Evolutionary conservation across 768 basidiomycete genomes (phyloP).

Genomic region (Strobilomyces dryophilus): DNA sequence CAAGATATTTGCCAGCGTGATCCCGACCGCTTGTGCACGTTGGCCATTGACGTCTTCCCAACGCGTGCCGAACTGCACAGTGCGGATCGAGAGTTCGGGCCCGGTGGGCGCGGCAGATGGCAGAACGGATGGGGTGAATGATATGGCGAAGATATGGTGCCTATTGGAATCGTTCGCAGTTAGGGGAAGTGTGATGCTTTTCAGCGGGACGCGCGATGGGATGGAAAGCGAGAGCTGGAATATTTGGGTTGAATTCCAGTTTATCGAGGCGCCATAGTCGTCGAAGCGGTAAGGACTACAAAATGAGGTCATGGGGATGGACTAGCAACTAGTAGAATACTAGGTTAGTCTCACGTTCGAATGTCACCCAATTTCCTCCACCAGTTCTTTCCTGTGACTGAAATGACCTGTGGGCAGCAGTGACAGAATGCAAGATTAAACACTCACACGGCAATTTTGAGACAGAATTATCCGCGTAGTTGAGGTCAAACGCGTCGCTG

Average conservation of each 20-base stretch:
- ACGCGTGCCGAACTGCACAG: conserved; percentile 42
- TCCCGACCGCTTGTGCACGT: conserved; percentile 45
- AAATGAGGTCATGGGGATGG: neutral
- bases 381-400: conserved; percentile 47
- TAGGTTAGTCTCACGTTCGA: conserved; percentile 35
- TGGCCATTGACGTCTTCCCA: conserved; percentile 39
- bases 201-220: conserved; percentile 37
- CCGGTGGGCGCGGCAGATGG: conserved; percentile 20
- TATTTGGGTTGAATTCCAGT: conserved; percentile 42
- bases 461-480: conserved; percentile 35
- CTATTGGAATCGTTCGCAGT: conserved; percentile 26
- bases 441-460: conserved; percentile 33
- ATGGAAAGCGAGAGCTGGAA: conserved; percentile 43
- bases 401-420: neutral
- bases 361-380: conserved; percentile 42
- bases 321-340: neutral
- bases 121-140: conserved; percentile 34
- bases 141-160: conserved; percentile 44
- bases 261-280: conserved; percentile 29
- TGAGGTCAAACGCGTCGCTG: conserved; percentile 33
- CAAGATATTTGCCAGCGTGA: conserved; percentile 49
- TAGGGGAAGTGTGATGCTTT: conserved; percentile 42
- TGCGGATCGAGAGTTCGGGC: conserved; percentile 39
- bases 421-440: neutral
- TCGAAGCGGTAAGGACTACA: conserved; percentile 45